Base-by-base conservation (phyloP, 1,139 yeast species). In the Zygosaccharomyces sapae region DNA sequence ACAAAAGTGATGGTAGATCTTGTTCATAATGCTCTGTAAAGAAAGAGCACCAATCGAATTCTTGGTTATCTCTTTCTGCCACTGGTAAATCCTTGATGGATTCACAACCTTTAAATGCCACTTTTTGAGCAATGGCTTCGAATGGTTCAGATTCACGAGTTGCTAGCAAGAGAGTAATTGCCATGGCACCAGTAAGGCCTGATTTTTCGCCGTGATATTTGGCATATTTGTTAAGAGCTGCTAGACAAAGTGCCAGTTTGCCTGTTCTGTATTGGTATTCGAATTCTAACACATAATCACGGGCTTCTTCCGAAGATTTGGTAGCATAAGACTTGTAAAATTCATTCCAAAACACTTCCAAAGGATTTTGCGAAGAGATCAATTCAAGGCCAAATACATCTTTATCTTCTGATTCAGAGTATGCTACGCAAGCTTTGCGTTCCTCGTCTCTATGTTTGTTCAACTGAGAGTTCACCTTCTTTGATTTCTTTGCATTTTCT, bases 231-330 rank as follows among this genome's bases (percentile, higher is more conserved):
- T 64, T 63, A 46, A 76, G 57, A 0, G 77, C 70, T 36, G 70
- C 70, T 3, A 73, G 57, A 16, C 79, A 77, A 38, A 75, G 58
- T 2, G 76, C 77, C 50, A 73, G 64, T 61, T 77, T 76, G 38
- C 72, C 70, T 44, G 67, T 67, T 18, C 70, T 65, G 46, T 72
- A 66, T 46, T 75, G 73, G 27, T 73, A 61, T 41, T 70, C 71
- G 55, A 71, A 75, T 7, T 71, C 76, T n/a, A 75, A 58, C 41
- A 70, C 63, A 64, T 70, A 68, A 16, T 75, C 66, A 24, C 57
- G 50, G 4, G 63, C 58, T 12, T 54, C 53, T 3, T 67, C 68
- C 9, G 64, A 59, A 5, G 60, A 66, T 53, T 70, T 70, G 36
- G 56, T 55, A 13, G 54, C 51, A 45, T 73, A 63, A 7, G 67